Conservation (phyloP, 2,329 filamentous ascomycete genomes). For the Ophiostoma piceae region DNA sequence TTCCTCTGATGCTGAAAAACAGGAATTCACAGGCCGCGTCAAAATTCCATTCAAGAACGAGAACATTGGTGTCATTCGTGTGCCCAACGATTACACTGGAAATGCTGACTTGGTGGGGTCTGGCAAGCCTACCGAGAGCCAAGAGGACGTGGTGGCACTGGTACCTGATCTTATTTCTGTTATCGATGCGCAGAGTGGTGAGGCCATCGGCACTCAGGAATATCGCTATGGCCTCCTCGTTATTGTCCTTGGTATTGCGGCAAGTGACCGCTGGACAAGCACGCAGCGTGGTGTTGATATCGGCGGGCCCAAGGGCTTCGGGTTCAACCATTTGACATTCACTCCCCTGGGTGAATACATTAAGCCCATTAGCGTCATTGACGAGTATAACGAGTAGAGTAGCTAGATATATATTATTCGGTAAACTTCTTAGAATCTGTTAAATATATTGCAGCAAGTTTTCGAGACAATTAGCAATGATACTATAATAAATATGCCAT, state of each 20-base stretch:
- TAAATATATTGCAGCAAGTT: neutral
- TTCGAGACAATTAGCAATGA: neutral
- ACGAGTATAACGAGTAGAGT: neutral
- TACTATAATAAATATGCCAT: too few relatives aligned
- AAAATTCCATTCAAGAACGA: slow-evolving; percentile 2
- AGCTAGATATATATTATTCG: neutral
- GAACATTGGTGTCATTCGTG: neutral
- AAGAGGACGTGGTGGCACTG: neutral
- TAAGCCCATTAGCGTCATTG: neutral
- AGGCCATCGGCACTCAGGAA: slow-evolving; percentile 53
- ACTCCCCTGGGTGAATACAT: neutral
- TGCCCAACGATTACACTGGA: neutral
- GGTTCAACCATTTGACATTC: neutral
- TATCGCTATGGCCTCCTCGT: slow-evolving; percentile 51
- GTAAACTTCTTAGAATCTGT: too few relatives aligned
- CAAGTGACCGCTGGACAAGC: slow-evolving; percentile 43
- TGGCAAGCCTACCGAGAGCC: neutral
- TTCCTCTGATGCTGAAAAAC: neutral
- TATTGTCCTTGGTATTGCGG: slow-evolving; percentile 44
- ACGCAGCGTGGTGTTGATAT: slow-evolving; percentile 44
- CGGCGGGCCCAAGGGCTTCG: slow-evolving; percentile 45
- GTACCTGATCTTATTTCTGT: neutral
- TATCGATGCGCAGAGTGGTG: slow-evolving; percentile 40
- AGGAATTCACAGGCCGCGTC: neutral
- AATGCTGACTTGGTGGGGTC: neutral